Conservation (phyloP, 768 basidiomycete genomes). For the Gloeophyllum trabeum region DNA sequence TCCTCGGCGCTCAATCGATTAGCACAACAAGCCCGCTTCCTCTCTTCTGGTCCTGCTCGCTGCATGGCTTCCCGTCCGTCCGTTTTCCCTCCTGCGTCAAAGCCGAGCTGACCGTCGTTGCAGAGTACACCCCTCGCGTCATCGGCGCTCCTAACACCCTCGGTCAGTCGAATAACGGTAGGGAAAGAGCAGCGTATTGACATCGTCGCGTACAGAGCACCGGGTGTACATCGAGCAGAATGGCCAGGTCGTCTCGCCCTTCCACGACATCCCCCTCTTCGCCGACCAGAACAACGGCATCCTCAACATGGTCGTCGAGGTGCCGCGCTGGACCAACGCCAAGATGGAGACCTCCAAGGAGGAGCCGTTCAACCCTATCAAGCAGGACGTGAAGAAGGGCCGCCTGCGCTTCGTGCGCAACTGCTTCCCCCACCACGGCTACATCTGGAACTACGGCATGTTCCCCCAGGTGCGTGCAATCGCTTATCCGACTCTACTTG, state of each 20-base stretch:
- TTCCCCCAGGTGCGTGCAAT: conserved; percentile 79
- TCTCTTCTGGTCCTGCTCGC: conserved; percentile 32
- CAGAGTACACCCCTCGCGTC: conserved; percentile 67
- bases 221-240: conserved; percentile 91
- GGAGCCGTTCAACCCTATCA: conserved; percentile 99
- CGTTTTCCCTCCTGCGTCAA: conserved; percentile 1
- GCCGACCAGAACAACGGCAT: conserved; percentile 91
- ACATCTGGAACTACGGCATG: conserved; percentile 99
- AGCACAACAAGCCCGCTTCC: conserved; percentile 49
- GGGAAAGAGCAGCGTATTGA: conserved; percentile 1
- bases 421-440: conserved; percentile 99
- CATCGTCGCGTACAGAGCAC: conserved; percentile 51
- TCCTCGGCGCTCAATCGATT: conserved; percentile 31
- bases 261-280: conserved; percentile 97
- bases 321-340: conserved; percentile 99
- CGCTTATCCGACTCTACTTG: not conserved
- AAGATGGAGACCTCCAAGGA: conserved; percentile 99
- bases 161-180: conserved; percentile 36
- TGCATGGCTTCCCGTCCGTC: conserved; percentile 21
- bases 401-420: conserved; percentile 95
- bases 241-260: conserved; percentile 71
- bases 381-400: conserved; percentile 97
- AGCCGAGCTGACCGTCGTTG: not conserved
- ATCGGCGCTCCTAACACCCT: conserved; percentile 89
- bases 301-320: conserved; percentile 98